A percentile compares a stretch with the other conserved stretches of the same genome.
Conservation (phyloP, 495 filamentous ascomycete genomes). For the Pyrenula massariospora region DNA sequence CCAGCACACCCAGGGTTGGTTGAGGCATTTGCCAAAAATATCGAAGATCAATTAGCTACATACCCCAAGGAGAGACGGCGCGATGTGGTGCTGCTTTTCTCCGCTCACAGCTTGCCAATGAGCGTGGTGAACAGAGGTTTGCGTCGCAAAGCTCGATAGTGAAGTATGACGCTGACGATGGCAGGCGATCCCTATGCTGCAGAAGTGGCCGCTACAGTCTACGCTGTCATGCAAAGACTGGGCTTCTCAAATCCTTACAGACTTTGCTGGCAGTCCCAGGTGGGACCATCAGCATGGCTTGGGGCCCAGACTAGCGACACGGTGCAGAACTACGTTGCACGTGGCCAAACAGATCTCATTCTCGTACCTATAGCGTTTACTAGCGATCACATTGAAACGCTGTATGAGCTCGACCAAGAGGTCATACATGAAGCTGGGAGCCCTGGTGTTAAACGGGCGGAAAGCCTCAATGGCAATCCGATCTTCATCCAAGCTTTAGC, state of each 20-base stretch:
- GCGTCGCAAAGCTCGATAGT: slow-evolving; percentile 3
- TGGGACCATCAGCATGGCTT: slow-evolving; percentile 90
- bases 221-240: slow-evolving; percentile 88
- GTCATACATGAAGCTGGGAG: slow-evolving; percentile 85
- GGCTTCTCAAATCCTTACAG: slow-evolving; percentile 81
- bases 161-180: slow-evolving; percentile 9
- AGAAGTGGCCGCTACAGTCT: slow-evolving; percentile 93
- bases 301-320: slow-evolving; percentile 86
- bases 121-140: slow-evolving; percentile 82
- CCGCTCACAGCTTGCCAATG: slow-evolving; percentile 95
- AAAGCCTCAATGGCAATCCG: slow-evolving; percentile 85
- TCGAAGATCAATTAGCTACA: slow-evolving; percentile 67
- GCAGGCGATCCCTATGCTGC: slow-evolving; percentile 89
- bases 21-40: slow-evolving; percentile 81
- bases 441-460: slow-evolving; percentile 69
- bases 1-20: slow-evolving; percentile 82
- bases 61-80: slow-evolving; percentile 72
- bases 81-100: slow-evolving; percentile 80
- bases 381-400: slow-evolving; percentile 95
- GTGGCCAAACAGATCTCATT: slow-evolving; percentile 81
- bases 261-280: slow-evolving; percentile 96
- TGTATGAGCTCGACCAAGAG: slow-evolving; percentile 91
- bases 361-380: slow-evolving; percentile 97
- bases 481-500: slow-evolving; percentile 88
- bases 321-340: slow-evolving; percentile 77